Percentiles rank a stretch among this genome's conserved stretches.
Conservation (phyloP, 2,329 filamentous ascomycete species). For the Ophiobolus disseminans region DNA sequence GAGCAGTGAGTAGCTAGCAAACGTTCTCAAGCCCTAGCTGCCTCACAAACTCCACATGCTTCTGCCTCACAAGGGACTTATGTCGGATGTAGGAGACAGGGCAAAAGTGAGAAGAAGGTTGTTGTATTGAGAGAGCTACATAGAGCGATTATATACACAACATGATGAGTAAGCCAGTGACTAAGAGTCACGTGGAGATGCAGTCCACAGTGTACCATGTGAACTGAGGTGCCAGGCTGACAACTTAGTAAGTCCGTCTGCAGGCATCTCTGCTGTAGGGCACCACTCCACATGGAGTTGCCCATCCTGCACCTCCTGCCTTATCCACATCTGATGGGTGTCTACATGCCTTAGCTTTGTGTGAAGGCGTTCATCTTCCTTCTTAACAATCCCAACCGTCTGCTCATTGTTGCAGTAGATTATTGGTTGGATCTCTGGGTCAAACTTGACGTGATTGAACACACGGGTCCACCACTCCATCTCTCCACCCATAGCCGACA, state of each 20-base stretch:
- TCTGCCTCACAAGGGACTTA: constrained; percentile 2
- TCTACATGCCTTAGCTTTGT: background rate
- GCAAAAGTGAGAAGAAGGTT: no score
- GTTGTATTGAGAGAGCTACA: no score
- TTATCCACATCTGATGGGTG: background rate
- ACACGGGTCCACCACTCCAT: background rate
- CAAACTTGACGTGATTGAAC: background rate
- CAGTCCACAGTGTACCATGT: no score
- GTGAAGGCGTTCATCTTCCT: background rate
- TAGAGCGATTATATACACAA: no score
- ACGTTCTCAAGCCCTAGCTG: constrained; percentile 1
- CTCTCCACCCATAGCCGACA: background rate
- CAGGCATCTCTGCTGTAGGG: background rate
- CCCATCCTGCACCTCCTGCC: background rate
- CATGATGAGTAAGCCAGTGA: no score
- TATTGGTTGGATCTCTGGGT: background rate
- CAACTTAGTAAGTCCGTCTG: background rate
- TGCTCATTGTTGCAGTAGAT: background rate
- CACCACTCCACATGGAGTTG: background rate
- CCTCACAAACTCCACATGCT: background rate
- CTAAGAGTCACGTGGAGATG: no score
- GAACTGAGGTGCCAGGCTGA: no score
- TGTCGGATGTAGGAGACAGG: no score
- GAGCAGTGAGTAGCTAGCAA: background rate
- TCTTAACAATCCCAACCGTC: background rate